These are phyloP conservation scores for Microthlaspi erraticum DNA, from an alignment of 345 rosid genomes.

Conservation along the genomic window DNA sequence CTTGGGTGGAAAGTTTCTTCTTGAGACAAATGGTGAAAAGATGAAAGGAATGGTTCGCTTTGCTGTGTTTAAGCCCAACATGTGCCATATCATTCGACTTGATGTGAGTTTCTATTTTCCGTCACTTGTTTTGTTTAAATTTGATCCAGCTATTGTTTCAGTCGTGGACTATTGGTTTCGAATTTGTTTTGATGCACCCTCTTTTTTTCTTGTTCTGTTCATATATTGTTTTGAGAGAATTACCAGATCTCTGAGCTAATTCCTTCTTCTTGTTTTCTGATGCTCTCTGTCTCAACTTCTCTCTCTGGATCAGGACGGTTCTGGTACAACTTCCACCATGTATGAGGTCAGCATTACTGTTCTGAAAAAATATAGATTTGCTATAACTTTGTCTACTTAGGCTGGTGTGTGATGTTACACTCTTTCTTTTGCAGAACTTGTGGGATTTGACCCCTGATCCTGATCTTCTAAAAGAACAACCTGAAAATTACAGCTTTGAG, in stretches of 20 bases:
- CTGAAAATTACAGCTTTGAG: conserved; percentile 68
- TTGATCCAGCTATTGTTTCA: conserved; percentile 3
- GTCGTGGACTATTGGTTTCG: not conserved
- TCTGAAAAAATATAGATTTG: conserved; percentile 17
- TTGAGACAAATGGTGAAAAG: conserved; percentile 44
- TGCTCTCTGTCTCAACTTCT: not conserved
- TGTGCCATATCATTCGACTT: conserved; percentile 55
- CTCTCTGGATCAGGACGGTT: conserved; percentile 62
- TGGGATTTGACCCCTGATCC: conserved; percentile 87
- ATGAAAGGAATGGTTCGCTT: conserved; percentile 42
- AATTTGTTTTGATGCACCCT: not conserved
- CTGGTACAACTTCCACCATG: conserved; percentile 36
- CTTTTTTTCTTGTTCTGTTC: not conserved
- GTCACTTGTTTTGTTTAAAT: not conserved
- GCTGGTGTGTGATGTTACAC: conserved; percentile 28
- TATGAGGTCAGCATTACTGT: conserved; percentile 52
- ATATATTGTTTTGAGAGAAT: not conserved
- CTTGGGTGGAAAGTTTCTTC: conserved; percentile 10
- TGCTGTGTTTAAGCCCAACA: conserved; percentile 45
- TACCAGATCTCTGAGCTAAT: not conserved
- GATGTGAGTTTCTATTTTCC: conserved; percentile 42
- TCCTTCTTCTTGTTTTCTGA: not conserved
- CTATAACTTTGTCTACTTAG: conserved; percentile 24
- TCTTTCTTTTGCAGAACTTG: conserved; percentile 63
- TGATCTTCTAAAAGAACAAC: conserved; percentile 59